phyloP scores from a whole-genome alignment of 139 green algal species.

The Desmodesmus armatus region DNA sequence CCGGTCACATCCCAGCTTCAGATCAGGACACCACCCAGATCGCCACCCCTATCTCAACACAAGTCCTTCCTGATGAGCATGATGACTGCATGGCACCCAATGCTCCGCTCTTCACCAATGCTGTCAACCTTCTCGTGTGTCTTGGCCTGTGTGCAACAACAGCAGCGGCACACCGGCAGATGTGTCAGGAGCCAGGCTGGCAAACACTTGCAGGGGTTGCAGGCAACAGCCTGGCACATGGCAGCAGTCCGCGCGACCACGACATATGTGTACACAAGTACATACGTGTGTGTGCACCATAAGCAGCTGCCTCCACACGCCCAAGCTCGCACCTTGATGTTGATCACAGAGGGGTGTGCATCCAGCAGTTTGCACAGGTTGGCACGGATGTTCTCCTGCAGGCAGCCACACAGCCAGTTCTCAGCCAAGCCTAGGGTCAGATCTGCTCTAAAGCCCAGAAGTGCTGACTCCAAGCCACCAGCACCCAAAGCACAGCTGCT shows the following conservation, averaged over 20 bases:
- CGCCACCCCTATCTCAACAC: background rate
- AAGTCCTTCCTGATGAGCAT: conserved; percentile 79
- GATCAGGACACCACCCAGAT: no score
- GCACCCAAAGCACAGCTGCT: background rate
- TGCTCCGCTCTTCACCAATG: conserved; percentile 96
- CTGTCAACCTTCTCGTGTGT: conserved; percentile 99
- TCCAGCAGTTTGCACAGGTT: conserved; percentile 85
- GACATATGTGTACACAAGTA: no score
- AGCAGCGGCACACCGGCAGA: background rate
- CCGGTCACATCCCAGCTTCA: no score
- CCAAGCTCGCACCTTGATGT: conserved; percentile 84
- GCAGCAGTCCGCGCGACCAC: no score
- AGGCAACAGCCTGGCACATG: no score
- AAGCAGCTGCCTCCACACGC: background rate
- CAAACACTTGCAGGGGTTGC: background rate
- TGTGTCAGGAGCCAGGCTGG: background rate
- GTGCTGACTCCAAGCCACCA: no score
- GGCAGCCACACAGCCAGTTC: background rate
- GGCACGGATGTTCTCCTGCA: conserved; percentile 84
- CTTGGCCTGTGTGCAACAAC: conserved; percentile 83
- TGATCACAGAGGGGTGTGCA: conserved; percentile 82
- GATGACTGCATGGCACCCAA: conserved; percentile 95
- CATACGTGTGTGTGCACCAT: background rate
- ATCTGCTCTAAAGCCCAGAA: background rate
- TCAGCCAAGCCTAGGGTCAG: background rate